Evolutionary conservation across 1,284 basidiomycete genomes (phyloP), one percentile per base, ranked within the genome.

Genomic region (Caloboletus firmus): DNA sequence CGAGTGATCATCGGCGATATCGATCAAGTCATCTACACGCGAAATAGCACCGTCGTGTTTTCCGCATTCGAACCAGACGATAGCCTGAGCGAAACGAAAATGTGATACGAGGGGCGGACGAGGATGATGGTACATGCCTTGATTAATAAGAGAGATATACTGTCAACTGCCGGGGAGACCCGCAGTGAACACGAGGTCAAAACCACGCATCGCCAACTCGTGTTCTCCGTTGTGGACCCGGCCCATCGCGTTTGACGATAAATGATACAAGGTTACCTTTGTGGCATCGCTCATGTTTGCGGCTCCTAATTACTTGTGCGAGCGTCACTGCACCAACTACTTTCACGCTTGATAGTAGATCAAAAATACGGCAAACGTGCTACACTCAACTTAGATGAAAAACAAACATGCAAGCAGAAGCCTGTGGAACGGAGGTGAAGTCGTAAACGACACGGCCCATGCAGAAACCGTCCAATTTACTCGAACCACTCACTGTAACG

Each of bases 121-220:
- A 22, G 1, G 6, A 37, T 10, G 2, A 22, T 10, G 4, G 8
- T 10, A 15, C 30, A 24, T 37, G 37, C 58, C 45, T 60, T 58
- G 34, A 58, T 56, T 7, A 51, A 22, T 22, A 58, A 47, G 17
- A 58, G 39, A 26, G 49, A 12, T 2, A 34, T 57, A 5, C 39
- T 50, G 17, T 53, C 54, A 1, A 11, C 11, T 6, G 10, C n/a
- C 9, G n/a, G 39, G 3, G 28, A 31, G 22, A 31, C 34, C 24
- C 0, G 48, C 49, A 17, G n/a, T 17, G 13, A 57, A 59, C 13
- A 28, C 57, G 17, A 58, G 42, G 26, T 60, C 57, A 31, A 60
- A 53, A 5, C 6, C 15, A 7, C 36, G 35, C 18, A 47, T 12
- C 5, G 26, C 59, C 13, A 18, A 35, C 4, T 49, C 59, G 3